Base-by-base conservation (phyloP, 2,329 filamentous ascomycete genomes). In the Aspergillus sp. region DNA sequence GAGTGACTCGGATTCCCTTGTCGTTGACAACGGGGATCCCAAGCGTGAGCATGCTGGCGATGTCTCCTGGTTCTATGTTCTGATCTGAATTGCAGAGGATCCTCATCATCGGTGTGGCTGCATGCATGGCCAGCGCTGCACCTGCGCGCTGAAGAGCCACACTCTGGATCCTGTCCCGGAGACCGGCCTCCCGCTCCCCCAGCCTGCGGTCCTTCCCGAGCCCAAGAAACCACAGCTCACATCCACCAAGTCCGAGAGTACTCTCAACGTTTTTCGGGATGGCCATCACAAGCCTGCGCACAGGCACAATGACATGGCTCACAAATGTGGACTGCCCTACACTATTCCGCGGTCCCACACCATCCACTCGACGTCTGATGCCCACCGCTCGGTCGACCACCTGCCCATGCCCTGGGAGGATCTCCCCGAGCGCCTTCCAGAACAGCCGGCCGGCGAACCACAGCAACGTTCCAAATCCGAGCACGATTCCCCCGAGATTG, bases 211-310 rank as follows among this genome's bases (percentile, higher is more conserved):
- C 48, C 54, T 59, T 19, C 60, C 64, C 36, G 67, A 74, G 39
- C 53, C 61, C 17, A 59, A 58, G 39, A 77, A 75, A 52, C 73
- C 73, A 8, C 67, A 68, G 46, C 62, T 77, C 30, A 71, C 69
- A 26, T 64, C 69, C 29, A 69, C 69, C 36, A 73, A 72, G 44
- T 77, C 73, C 15, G 75, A 80, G 32, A 69, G 67, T 36, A 71
- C 68, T 17, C 57, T 78, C 46, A 78, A 72, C 12, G 64, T 76
- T 36, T 78, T 78, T 50, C 65, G 72, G 14, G 77, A 78, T 48
- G 75, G 75, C 37, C 74, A 78, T 45, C 74, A 78, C 58, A 77
- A 77, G 58, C 75, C 75, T 8, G 71, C 69, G 31, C 75, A 79
- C 49, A 73, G 75, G 44, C 73, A 75, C 57, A 78, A 79, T 56